A percentile compares a stretch with the other conserved stretches of the same genome.
Evolutionary conservation across 1,284 basidiomycete genomes (phyloP).

Genomic region (Boletus hoseneyae): DNA sequence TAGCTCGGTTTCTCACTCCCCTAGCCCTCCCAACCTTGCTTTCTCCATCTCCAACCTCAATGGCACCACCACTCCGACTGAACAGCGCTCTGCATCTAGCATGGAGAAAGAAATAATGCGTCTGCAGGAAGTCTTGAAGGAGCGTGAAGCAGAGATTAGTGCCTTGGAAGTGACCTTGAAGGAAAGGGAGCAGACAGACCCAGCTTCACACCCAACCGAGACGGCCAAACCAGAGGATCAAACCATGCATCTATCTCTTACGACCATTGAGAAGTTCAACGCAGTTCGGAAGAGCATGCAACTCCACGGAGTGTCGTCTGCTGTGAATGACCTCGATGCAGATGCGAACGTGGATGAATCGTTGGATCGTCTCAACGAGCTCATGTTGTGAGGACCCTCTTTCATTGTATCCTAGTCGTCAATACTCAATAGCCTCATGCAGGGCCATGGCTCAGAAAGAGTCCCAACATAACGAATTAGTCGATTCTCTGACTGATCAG

Average conservation of each 20-base stretch:
- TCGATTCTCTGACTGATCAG: conserved; percentile 68
- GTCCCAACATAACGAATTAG: conserved; percentile 73
- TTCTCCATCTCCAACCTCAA: conserved; percentile 50
- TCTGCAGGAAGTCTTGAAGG: conserved; percentile 82
- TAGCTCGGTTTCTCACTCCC: conserved; percentile 54
- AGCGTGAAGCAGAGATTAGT: conserved; percentile 84
- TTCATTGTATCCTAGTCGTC: conserved; percentile 5
- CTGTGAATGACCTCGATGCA: conserved; percentile 25
- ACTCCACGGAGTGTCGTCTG: conserved; percentile 37
- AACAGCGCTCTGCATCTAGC: conserved; percentile 70
- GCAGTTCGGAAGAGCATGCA: conserved; percentile 65
- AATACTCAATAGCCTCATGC: conserved; percentile 7
- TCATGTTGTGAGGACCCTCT: conserved; percentile 68
- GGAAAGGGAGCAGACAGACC: conserved; percentile 39
- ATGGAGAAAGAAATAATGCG: conserved; percentile 92
- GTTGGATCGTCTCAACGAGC: conserved; percentile 74
- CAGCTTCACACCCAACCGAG: conserved; percentile 5
- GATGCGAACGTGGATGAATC: conserved; percentile 61
- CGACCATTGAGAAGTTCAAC: conserved; percentile 68
- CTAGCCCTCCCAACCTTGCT: conserved; percentile 57
- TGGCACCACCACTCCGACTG: conserved; percentile 40
- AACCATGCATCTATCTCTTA: conserved; percentile 53
- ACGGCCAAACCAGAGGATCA: conserved; percentile 20
- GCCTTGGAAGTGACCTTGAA: conserved; percentile 68
- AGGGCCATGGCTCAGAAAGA: conserved; percentile 96